phyloP scores from a whole-genome alignment of 2,329 filamentous ascomycete genomes.

The Fusarium sp. region DNA sequence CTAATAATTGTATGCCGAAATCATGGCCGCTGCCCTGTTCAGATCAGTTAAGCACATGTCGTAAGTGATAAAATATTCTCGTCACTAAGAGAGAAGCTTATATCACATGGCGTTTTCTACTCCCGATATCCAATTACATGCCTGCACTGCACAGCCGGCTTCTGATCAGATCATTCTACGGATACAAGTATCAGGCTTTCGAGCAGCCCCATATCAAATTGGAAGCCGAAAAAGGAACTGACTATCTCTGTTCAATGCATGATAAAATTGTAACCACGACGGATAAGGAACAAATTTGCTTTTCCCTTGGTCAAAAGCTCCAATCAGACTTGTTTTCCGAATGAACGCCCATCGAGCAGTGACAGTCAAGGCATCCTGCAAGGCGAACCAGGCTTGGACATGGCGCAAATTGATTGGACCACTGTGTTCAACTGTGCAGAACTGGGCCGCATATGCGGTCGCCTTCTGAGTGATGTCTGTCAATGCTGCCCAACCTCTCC shows the following conservation, averaged over 20 bases:
- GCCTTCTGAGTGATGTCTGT: no score
- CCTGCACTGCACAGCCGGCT: background rate
- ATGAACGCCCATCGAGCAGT: no score
- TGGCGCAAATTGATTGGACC: background rate
- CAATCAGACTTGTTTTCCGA: background rate
- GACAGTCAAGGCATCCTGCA: background rate
- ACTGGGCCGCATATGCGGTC: no score
- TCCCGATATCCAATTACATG: background rate
- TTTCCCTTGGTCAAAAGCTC: slow-evolving; percentile 44
- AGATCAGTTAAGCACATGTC: background rate
- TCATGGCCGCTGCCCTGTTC: rapidly evolving
- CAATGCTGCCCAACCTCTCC: no score
- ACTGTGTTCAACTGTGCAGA: no score
- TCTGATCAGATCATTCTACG: background rate
- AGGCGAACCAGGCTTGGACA: background rate
- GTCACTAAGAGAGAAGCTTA: background rate
- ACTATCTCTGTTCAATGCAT: rapidly evolving
- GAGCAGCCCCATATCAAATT: background rate
- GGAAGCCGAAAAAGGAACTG: background rate
- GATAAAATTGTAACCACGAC: background rate
- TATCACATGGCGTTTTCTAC: background rate
- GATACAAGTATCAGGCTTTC: no score
- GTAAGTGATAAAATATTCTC: background rate
- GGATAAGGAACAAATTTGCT: background rate
- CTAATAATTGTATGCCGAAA: background rate